phyloP scores from a whole-genome alignment of 345 rosid species.

The Bretschneidera sinensis region DNA sequence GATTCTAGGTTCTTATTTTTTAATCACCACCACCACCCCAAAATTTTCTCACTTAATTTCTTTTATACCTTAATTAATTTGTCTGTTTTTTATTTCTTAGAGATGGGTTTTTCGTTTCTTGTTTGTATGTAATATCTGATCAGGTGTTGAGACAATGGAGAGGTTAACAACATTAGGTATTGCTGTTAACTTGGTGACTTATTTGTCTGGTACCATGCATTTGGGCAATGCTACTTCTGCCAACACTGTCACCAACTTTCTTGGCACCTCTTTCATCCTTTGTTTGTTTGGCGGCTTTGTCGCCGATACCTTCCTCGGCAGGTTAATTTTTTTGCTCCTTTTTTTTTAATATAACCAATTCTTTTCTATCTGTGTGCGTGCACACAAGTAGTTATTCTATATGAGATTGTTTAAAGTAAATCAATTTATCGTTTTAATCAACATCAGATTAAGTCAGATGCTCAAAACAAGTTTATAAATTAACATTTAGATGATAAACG shows the following conservation, averaged over 20 bases:
- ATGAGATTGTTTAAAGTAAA: too few species aligned
- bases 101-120: neutral
- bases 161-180: slow-evolving; percentile 91
- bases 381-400: too few species aligned
- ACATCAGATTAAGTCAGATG: too few species aligned
- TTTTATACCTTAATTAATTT: too few species aligned
- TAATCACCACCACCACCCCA: neutral
- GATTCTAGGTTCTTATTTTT: slow-evolving; percentile 97
- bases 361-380: too few species aligned
- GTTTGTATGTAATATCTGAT: too few species aligned
- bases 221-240: slow-evolving; percentile 86
- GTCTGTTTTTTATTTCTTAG: too few species aligned
- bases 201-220: slow-evolving; percentile 88
- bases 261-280: slow-evolving; percentile 94
- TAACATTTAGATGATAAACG: too few species aligned
- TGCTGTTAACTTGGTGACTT: slow-evolving; percentile 89
- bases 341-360: neutral
- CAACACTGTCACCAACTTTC: slow-evolving; percentile 82
- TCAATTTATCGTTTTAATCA: too few species aligned
- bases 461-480: too few species aligned
- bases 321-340: slow-evolving; percentile 40
- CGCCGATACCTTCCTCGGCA: slow-evolving; percentile 93
- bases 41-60: neutral
- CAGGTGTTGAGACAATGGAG: slow-evolving; percentile 81
- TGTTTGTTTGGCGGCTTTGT: slow-evolving; percentile 90